Evolutionary conservation across 2,329 filamentous ascomycete species (phyloP).

Genomic region (Beauveria asiatica): DNA sequence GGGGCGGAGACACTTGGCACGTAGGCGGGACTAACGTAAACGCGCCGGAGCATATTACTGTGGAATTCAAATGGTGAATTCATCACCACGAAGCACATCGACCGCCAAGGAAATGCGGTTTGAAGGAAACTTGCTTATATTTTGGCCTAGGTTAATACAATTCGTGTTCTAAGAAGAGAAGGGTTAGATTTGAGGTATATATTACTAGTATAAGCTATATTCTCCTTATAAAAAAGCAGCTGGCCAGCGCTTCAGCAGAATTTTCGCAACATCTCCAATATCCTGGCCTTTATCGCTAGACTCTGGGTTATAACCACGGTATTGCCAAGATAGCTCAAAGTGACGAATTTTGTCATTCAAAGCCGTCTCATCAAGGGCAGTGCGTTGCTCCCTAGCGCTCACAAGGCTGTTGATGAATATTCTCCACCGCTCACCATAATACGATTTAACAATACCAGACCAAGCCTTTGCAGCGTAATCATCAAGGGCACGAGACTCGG

Average conservation of each 20-base stretch:
- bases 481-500: slow-evolving; percentile 31
- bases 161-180: too few relatives aligned
- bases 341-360: background rate
- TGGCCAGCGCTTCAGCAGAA: background rate
- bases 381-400: background rate
- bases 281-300: background rate
- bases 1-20: background rate
- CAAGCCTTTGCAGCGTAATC: slow-evolving; percentile 43
- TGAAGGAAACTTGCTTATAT: background rate
- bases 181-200: too few relatives aligned
- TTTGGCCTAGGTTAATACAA: too few relatives aligned
- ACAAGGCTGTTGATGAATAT: slow-evolving; percentile 34
- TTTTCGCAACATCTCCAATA: background rate
- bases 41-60: background rate
- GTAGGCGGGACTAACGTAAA: background rate
- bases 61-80: background rate
- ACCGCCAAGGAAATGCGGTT: background rate
- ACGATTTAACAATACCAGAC: slow-evolving; percentile 36
- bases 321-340: background rate
- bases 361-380: background rate
- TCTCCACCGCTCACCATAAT: slow-evolving; percentile 38
- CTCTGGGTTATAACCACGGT: background rate
- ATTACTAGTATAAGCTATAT: too few relatives aligned
- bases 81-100: background rate
- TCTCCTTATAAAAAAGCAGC: background rate